These are phyloP conservation scores for Penicillium sp. DNA, from an alignment of 2,329 filamentous ascomycete genomes.

Conservation along the genomic window DNA sequence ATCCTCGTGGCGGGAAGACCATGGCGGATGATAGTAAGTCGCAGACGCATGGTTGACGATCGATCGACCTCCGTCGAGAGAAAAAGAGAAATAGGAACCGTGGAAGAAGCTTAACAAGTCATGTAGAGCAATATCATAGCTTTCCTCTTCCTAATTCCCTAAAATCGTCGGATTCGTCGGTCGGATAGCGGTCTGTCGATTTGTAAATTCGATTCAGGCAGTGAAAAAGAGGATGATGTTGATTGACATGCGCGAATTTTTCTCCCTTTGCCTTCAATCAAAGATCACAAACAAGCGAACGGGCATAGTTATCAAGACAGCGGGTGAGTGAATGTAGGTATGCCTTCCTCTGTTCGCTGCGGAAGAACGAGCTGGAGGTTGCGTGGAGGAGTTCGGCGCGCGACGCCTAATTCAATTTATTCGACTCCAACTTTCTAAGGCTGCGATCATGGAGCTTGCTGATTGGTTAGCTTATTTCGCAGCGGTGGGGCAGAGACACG, in stretches of 20 bases:
- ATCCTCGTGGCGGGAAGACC: slow-evolving; percentile 68
- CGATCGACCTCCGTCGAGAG: not conserved
- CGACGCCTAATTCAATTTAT: not conserved
- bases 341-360: no score
- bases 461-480: not conserved
- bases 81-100: not conserved
- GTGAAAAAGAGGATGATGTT: no score
- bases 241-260: not conserved
- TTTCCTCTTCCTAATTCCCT: not conserved
- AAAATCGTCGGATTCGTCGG: no score
- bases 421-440: not conserved
- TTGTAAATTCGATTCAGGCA: not conserved
- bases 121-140: not conserved
- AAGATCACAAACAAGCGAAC: no score
- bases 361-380: not conserved
- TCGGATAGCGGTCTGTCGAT: no score
- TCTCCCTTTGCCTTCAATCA: not conserved
- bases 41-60: slow-evolving; percentile 59
- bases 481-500: not conserved
- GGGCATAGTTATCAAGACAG: no score
- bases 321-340: no score
- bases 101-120: not conserved
- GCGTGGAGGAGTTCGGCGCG: not conserved
- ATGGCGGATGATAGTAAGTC: slow-evolving; percentile 68
- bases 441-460: not conserved